Conservation (phyloP, 2,329 filamentous ascomycete species). For the Aspergillus niger region DNA sequence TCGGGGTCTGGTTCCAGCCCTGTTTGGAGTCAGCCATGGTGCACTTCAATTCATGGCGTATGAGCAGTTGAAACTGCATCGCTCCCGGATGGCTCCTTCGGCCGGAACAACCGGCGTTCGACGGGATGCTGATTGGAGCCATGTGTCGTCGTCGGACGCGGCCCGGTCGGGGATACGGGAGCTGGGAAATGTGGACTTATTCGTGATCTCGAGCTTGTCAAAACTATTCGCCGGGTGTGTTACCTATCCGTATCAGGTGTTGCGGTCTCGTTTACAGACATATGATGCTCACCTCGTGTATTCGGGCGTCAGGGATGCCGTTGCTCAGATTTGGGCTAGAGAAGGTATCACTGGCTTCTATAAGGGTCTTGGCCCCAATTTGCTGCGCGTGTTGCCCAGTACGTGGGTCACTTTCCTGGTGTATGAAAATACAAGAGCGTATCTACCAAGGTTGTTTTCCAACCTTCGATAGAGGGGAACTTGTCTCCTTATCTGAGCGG, state of each 20-base stretch:
- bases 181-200: slow-evolving; percentile 72
- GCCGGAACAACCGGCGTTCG: slow-evolving; percentile 19
- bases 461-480: background rate
- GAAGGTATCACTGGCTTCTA: slow-evolving; percentile 87
- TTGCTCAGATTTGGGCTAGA: slow-evolving; percentile 71
- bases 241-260: slow-evolving; percentile 94
- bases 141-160: slow-evolving; percentile 22
- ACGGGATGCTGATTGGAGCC: background rate
- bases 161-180: slow-evolving; percentile 29
- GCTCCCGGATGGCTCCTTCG: slow-evolving; percentile 45
- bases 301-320: slow-evolving; percentile 70
- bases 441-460: slow-evolving; percentile 55
- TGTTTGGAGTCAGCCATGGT: slow-evolving; percentile 87
- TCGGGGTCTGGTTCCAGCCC: slow-evolving; percentile 76
- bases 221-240: slow-evolving; percentile 88
- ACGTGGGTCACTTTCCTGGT: slow-evolving; percentile 97
- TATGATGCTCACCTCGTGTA: slow-evolving; percentile 79
- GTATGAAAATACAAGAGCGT: slow-evolving; percentile 87
- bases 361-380: slow-evolving; percentile 82
- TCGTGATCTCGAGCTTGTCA: slow-evolving; percentile 75
- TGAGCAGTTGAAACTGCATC: slow-evolving; percentile 69
- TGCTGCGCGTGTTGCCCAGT: slow-evolving; percentile 87
- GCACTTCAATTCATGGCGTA: slow-evolving; percentile 97
- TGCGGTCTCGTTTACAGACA: slow-evolving; percentile 84
- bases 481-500: background rate